Percentiles rank a stretch among this genome's conserved stretches.
These are phyloP conservation scores for Colletotrichum nymphaeae DNA, from an alignment of 2,329 filamentous ascomycete genomes.

Conservation along the genomic window DNA sequence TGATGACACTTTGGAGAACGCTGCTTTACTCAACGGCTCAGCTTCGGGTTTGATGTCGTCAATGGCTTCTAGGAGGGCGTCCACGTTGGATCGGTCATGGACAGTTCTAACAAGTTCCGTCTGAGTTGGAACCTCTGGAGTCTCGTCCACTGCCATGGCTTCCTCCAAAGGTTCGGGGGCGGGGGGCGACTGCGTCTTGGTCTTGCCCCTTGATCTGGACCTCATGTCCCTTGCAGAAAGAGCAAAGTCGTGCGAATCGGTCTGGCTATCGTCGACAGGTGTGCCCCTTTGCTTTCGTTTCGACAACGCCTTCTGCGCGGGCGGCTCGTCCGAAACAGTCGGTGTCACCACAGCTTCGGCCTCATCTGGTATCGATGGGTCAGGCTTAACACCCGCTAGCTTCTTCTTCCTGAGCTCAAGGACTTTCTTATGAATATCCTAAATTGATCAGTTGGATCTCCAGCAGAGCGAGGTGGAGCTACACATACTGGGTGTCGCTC, in stretches of 20 bases:
- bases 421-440: constrained; percentile 30
- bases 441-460: neutral
- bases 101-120: neutral
- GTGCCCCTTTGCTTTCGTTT: constrained; percentile 10
- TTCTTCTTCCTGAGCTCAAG: constrained; percentile 16
- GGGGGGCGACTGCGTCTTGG: constrained; percentile 17
- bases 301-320: constrained; percentile 27
- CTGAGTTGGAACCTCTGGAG: neutral
- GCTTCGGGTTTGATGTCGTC: constrained; percentile 45
- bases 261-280: neutral
- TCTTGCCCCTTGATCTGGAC: constrained; percentile 32
- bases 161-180: neutral
- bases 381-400: neutral
- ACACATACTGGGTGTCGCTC: constrained; percentile 51
- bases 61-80: constrained; percentile 37
- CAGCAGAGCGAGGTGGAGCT: neutral
- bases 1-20: constrained; percentile 43
- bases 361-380: neutral
- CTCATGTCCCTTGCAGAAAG: neutral
- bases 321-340: constrained; percentile 16
- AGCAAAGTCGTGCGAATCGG: constrained; percentile 19
- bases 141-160: constrained; percentile 32
- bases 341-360: neutral
- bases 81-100: constrained; percentile 11
- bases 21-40: constrained; percentile 10